Evolutionary conservation across 169 alveolate species (phyloP), one percentile per base, ranked within the genome.

Genomic region (Cryptosporidium xiaoi): DNA sequence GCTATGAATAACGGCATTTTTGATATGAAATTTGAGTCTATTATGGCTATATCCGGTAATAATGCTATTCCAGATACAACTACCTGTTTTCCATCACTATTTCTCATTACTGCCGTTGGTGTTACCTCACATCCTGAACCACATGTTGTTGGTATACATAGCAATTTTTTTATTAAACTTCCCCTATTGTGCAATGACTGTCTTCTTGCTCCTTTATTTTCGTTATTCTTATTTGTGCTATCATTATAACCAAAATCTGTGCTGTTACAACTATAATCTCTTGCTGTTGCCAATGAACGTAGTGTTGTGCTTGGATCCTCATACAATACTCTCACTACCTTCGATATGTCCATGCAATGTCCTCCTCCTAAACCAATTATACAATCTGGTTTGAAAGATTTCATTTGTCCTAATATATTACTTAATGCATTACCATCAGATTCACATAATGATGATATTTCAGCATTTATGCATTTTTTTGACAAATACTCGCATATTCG

Each of bases 141-240:
- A 77, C 87, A 77, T 18, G 87, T 77, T 8, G 87, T 77, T 62
- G 87, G 87, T 27, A 77, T 77, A 31, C 87, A 77, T 8, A 77
- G 31, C 46, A 77, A 34, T 40, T 62, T 77, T 53, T 62, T 77
- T 60, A 77, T 62, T 16, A 77, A 77, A 48, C 55, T 77, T 16
- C 87, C 87, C 24, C 64, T 77, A 36, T 71, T 77, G 20, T 77
- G 87, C 24, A 77, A 34, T 50, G 34, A 34, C 24, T 62, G 77
- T 50, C 29, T 56, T 64, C 56, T 77, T 46, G 51, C 27, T 8
- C 55, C 58, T 24, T 77, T 46, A 13, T 24, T 40, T 27, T 69
- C 68, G 12, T 69, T 50, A 6, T 8, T 8, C 0, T 3, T 8
- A 55, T 55, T 13, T 13, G 12, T 13, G 12, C 34, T 13, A 3